Evolutionary conservation across 2,329 filamentous ascomycete species (phyloP).

Genomic region (Chaetomium olivaceum): DNA sequence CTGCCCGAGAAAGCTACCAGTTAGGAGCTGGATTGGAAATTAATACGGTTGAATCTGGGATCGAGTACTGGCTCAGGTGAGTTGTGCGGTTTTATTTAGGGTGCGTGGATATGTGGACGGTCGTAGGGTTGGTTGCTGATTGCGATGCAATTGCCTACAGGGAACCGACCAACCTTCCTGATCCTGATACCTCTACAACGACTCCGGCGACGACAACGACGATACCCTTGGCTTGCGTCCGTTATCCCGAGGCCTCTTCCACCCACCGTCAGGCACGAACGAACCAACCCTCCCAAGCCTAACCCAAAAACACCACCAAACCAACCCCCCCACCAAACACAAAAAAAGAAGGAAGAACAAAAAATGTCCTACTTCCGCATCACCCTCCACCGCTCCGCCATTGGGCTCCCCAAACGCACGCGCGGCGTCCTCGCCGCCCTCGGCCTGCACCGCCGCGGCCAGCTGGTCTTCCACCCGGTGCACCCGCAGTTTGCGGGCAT

Average conservation of each 20-base stretch:
- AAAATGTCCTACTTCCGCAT: slow-evolving; percentile 84
- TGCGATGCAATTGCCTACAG: not conserved
- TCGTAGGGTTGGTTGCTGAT: not conserved
- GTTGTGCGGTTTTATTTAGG: not conserved
- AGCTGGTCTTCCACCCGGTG: slow-evolving; percentile 87
- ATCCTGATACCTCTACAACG: not conserved
- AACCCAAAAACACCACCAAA: not conserved
- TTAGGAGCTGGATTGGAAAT: not conserved
- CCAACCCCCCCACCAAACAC: slow-evolving; percentile 17
- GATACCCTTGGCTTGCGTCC: not conserved
- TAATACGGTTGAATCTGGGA: not conserved
- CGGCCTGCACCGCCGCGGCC: slow-evolving; percentile 79
- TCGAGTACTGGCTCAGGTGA: not conserved
- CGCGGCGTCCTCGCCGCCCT: slow-evolving; percentile 81
- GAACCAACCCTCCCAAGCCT: not conserved
- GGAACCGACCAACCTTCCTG: not conserved
- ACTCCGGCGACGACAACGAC: not conserved
- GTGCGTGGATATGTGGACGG: not conserved
- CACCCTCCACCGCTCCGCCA: slow-evolving; percentile 84
- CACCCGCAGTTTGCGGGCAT: slow-evolving; percentile 79
- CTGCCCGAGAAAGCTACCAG: not conserved
- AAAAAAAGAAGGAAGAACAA: slow-evolving; percentile 15
- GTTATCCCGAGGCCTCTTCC: not conserved
- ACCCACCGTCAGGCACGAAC: not conserved
- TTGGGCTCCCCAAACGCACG: slow-evolving; percentile 79